Percentiles rank a stretch among this genome's conserved stretches.
phyloP scores from a whole-genome alignment of 768 basidiomycete species.

The Artomyces pyxidatus region DNA sequence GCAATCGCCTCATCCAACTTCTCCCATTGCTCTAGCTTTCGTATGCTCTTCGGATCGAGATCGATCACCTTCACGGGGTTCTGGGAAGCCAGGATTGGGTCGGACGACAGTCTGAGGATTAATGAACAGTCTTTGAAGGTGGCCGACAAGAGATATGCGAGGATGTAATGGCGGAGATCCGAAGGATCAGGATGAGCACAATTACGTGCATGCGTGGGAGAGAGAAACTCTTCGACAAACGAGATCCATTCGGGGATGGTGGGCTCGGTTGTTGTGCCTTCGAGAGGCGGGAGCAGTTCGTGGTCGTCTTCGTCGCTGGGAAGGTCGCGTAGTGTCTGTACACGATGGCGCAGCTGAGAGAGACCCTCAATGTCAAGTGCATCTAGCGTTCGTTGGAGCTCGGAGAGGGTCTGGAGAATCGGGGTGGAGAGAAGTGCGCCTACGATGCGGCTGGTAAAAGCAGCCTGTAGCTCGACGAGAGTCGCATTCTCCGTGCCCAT shows the following conservation, averaged over 20 bases:
- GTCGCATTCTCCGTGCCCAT: too few relatives aligned
- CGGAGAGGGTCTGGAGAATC: constrained; percentile 44
- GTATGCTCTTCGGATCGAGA: constrained; percentile 71
- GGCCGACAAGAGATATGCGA: constrained; percentile 81
- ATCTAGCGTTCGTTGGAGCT: constrained; percentile 72
- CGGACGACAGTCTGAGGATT: constrained; percentile 34
- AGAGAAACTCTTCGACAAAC: constrained; percentile 50
- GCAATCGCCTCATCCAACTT: constrained; percentile 66
- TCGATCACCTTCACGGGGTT: constrained; percentile 69
- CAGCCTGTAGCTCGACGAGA: constrained; percentile 43
- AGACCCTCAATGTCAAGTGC: constrained; percentile 82
- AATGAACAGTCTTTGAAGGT: constrained; percentile 96
- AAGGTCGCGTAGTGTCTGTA: constrained; percentile 2
- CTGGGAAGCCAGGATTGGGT: constrained; percentile 21
- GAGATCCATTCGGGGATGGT: constrained; percentile 54
- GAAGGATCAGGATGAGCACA: constrained; percentile 31
- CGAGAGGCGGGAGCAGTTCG: constrained; percentile 9
- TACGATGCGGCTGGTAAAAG: constrained; percentile 43
- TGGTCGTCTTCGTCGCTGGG: not conserved
- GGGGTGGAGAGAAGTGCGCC: constrained; percentile 41
- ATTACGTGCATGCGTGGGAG: constrained; percentile 26
- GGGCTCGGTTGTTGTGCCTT: constrained; percentile 36
- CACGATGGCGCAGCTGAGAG: constrained; percentile 24
- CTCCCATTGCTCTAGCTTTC: constrained; percentile 62
- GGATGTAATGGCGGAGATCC: constrained; percentile 51